Evolutionary conservation across 2,329 filamentous ascomycete species (phyloP), one percentile per base, ranked within the genome.

Genomic region (Nemania diffusa): DNA sequence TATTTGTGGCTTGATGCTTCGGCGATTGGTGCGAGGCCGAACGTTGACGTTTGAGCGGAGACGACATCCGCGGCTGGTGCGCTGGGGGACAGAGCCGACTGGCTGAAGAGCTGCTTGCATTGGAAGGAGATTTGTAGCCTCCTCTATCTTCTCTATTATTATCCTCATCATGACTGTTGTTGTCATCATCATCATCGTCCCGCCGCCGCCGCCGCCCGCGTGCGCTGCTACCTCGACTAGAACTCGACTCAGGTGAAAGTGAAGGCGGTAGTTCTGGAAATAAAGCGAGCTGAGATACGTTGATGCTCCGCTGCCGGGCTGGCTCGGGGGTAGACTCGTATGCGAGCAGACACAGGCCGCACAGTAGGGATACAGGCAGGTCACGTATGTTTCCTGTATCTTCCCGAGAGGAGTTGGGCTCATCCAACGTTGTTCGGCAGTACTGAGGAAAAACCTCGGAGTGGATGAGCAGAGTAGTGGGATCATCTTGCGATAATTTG

Each of bases 201-300:
- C 40, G 40, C 15, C 40, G 37, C 37, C 37, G 37, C 40, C 40
- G 40, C 40, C 40, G 40, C 40, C 40, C 15, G 17, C 40, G 40
- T 44, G 40, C 15, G 40, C 40, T 44, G 40, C 40, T 44, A 44
- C 15, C 40, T 44, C 17, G 40, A 44, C 17, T 44, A 44, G 17
- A 44, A 44, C 40, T 44, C 40, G 40, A 44, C 40, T 44, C 40
- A 44, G 40, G 40, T n/a, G 40, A 44, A n/a, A 44, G 40, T 44
- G 40, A 44, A 44, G 17, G 34, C 11, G 34, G 34, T 40, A 40
- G 34, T 40, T 40, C 11, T 40, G 34, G 34, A 40, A 40, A 40
- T 7, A 15, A 15, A 40, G 34, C 34, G 34, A 40, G 34, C 34
- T 13, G 40, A 44, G 40, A 44, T 44, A 44, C 15, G 40, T 44